Evolutionary conservation across 371 early-diverging fungal species (phyloP).

Genomic region (Mortierella sp.): DNA sequence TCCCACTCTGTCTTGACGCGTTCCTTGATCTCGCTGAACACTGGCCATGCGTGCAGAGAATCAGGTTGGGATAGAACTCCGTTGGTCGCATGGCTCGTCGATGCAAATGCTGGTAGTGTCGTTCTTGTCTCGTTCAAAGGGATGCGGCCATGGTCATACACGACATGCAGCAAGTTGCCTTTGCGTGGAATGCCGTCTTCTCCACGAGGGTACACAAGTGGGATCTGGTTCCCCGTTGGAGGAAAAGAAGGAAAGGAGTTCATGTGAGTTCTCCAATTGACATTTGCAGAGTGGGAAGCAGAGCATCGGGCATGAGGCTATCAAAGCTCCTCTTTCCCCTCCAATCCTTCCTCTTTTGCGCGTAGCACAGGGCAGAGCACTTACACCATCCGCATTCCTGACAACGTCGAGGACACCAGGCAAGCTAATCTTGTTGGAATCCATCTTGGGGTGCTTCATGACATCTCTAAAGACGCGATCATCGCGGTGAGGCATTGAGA

Average conservation of each 20-base stretch:
- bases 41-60: slow-evolving; percentile 55
- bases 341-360: not conserved
- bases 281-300: no score
- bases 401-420: slow-evolving; percentile 76
- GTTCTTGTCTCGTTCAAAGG: slow-evolving; percentile 17
- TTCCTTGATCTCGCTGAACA: slow-evolving; percentile 59
- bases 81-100: not conserved
- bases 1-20: slow-evolving; percentile 65
- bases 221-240: slow-evolving; percentile 38
- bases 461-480: slow-evolving; percentile 64
- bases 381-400: slow-evolving; percentile 54
- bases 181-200: slow-evolving; percentile 22
- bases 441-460: slow-evolving; percentile 85
- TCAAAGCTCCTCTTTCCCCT: no score
- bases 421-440: slow-evolving; percentile 71
- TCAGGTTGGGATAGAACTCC: not conserved
- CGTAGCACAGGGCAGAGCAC: not conserved
- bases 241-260: not conserved
- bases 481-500: no score
- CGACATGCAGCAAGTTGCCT: slow-evolving; percentile 54
- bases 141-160: slow-evolving; percentile 68
- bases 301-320: no score
- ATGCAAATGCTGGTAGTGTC: slow-evolving; percentile 10
- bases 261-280: not conserved
- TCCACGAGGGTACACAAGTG: slow-evolving; percentile 55